Evolutionary conservation across 2,329 filamentous ascomycete species (phyloP).

Genomic region (Chrysosphaeria jannelii): DNA sequence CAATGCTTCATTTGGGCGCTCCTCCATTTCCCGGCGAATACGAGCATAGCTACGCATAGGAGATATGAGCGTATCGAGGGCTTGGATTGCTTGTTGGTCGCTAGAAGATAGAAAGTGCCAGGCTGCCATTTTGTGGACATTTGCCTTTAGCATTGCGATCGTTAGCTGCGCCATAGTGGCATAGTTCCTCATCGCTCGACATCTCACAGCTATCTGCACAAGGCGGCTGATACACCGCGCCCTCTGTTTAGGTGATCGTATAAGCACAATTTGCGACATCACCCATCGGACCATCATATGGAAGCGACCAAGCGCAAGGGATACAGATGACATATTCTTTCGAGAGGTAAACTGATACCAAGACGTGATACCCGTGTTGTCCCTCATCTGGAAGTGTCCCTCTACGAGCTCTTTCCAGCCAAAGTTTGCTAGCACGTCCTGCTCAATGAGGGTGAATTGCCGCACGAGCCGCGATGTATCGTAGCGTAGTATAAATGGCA

Average conservation of each 20-base stretch:
- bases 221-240: conserved; percentile 51
- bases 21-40: conserved; percentile 53
- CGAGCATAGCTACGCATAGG: conserved; percentile 52
- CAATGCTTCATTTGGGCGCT: no score
- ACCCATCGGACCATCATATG: conserved; percentile 76
- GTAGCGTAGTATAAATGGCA: conserved; percentile 57
- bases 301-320: conserved; percentile 62
- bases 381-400: no score
- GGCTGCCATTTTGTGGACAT: conserved; percentile 37
- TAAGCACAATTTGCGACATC: conserved; percentile 50
- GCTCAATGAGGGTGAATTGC: conserved; percentile 63
- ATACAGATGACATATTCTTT: no score
- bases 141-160: conserved; percentile 44
- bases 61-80: conserved; percentile 43
- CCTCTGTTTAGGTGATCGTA: conserved; percentile 38
- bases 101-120: conserved; percentile 37
- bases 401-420: conserved; percentile 73
- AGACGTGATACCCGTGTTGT: conserved; percentile 13
- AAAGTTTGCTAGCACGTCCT: conserved; percentile 60
- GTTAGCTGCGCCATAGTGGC: conserved; percentile 59
- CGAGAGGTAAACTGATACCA: conserved; percentile 11
- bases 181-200: conserved; percentile 49
- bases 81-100: conserved; percentile 33
- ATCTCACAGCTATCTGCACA: conserved; percentile 54
- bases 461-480: conserved; percentile 52